These are phyloP conservation scores for Globisporangium uncinulatum DNA, from an alignment of 352 stramenopile genomes.

Conservation along the genomic window DNA sequence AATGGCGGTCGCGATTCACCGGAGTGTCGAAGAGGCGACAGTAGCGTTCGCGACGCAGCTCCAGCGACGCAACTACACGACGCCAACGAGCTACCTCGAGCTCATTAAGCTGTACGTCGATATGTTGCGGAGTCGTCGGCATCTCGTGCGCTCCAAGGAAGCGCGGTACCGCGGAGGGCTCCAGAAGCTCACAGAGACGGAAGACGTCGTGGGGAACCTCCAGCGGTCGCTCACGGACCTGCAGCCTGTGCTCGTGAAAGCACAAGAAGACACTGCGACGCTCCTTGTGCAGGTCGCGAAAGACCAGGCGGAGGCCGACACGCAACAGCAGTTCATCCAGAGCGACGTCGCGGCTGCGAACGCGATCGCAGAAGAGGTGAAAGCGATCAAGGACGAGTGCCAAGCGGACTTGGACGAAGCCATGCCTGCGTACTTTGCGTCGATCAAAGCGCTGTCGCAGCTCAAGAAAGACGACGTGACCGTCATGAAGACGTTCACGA, in stretches of 20 bases:
- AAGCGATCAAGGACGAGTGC: slow-evolving; percentile 92
- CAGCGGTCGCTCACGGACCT: slow-evolving; percentile 90
- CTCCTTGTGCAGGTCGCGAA: slow-evolving; percentile 87
- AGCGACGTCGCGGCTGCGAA: slow-evolving; percentile 89
- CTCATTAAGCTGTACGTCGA: slow-evolving; percentile 93
- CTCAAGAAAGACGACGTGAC: slow-evolving; percentile 93
- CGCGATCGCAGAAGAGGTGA: slow-evolving; percentile 89
- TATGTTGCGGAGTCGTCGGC: slow-evolving; percentile 85
- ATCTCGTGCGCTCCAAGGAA: slow-evolving; percentile 81
- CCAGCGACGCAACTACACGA: slow-evolving; percentile 93
- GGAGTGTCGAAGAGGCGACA: slow-evolving; percentile 86
- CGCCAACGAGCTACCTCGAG: slow-evolving; percentile 93
- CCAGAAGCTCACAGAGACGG: slow-evolving; percentile 91
- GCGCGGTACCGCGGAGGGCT: slow-evolving; percentile 78
- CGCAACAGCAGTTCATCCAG: slow-evolving; percentile 89
- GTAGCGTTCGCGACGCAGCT: slow-evolving; percentile 75
- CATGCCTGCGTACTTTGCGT: slow-evolving; percentile 90
- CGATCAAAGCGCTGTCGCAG: slow-evolving; percentile 87
- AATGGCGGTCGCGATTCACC: slow-evolving; percentile 93
- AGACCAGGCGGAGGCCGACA: slow-evolving; percentile 90
- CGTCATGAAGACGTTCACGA: slow-evolving; percentile 90
- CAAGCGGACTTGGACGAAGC: slow-evolving; percentile 91
- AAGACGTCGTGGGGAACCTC: slow-evolving; percentile 90
- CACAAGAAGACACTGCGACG: slow-evolving; percentile 81
- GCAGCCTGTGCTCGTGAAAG: slow-evolving; percentile 87